Percentiles rank a stretch among this genome's conserved stretches.
Evolutionary conservation across 345 rosid genomes (phyloP).

Genomic region (Geranium brycei): DNA sequence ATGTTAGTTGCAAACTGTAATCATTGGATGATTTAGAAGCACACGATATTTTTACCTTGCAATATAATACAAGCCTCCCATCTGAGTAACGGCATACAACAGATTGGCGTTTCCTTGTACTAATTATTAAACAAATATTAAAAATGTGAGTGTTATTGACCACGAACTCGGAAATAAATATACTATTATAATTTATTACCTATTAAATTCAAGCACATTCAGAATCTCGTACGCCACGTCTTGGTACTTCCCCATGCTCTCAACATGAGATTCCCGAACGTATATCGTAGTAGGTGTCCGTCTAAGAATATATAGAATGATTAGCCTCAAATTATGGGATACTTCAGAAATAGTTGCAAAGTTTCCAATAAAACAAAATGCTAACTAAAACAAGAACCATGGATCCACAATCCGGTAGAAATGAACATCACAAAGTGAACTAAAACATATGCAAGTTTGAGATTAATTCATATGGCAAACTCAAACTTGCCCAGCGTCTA

Average conservation of each 20-base stretch:
- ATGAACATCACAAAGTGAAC: no score
- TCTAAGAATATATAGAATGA: constrained; percentile 31
- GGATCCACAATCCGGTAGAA: neutral
- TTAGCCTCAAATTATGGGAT: constrained; percentile 14
- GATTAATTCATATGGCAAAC: neutral
- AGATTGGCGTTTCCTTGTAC: constrained; percentile 99
- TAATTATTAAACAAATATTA: constrained; percentile 13
- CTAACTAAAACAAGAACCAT: neutral
- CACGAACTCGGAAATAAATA: constrained; percentile 1
- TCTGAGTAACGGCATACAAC: constrained; percentile 93
- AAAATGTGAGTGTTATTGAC: neutral
- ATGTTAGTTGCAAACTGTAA: constrained; percentile 12
- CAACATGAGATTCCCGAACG: constrained; percentile 96
- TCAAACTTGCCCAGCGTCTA: neutral
- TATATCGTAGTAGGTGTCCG: constrained; percentile 87
- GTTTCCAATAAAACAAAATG: neutral
- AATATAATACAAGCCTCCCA: constrained; percentile 92
- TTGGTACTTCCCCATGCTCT: constrained; percentile 81
- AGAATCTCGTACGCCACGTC: constrained; percentile 85
- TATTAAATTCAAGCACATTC: constrained; percentile 95
- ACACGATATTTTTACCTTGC: constrained; percentile 55
- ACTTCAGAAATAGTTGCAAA: neutral
- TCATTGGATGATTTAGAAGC: constrained; percentile 7
- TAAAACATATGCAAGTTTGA: neutral
- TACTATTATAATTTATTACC: constrained; percentile 30